Base-by-base conservation (phyloP, 2,329 filamentous ascomycete genomes). In the Colletotrichum sidae region DNA sequence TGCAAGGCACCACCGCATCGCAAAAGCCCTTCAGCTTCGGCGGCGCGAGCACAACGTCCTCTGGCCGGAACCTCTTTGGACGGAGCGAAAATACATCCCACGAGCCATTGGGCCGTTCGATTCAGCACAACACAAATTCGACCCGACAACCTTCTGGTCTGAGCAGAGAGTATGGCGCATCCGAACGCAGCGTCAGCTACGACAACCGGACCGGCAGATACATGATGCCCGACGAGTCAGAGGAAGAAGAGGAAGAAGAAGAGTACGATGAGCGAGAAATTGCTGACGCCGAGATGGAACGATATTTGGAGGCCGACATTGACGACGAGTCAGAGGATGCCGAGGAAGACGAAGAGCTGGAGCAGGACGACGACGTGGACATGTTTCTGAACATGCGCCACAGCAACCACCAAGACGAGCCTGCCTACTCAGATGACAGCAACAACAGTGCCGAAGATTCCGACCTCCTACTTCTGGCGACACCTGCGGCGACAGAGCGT, bases 381-480 rank as follows among this genome's bases (percentile, higher is more conserved):
- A 76, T 84, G 73, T 85, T 84, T 69, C 75, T 84, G n/a, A 81
- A 83, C 68, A 80, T 84, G 81, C 77, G 77, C 25, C 64, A 67
- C 49, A 68, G 44, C 77, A 79, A 60, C 12, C 64, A 13, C 15
- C 77, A 79, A 60, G 60, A 69, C 15, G 59, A 63, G 13, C 44
- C 44, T 12, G 42, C 33, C 51, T 58, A 60, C 50, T 59, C 58
- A 4, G 64, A 68, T 37, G 68, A 79, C 11, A 59, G 53, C 37
- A 47, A 42, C 35, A 37, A 65, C 10, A 60, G 54, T 15, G 52
- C 50, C 35, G 79, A 83, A 44, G 81, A 81, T 25, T 80, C 82
- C 17, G 85, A 88, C 65, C 71, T 88, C 46, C 79, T 88, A 76
- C 81, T 87, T 79, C 77, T 88, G 52, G 78, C 81, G 47, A 87